Evolutionary conservation across 202 grass and related monocot species (phyloP), one percentile per base, ranked within the genome.

Genomic region (Zizania palustris): DNA sequence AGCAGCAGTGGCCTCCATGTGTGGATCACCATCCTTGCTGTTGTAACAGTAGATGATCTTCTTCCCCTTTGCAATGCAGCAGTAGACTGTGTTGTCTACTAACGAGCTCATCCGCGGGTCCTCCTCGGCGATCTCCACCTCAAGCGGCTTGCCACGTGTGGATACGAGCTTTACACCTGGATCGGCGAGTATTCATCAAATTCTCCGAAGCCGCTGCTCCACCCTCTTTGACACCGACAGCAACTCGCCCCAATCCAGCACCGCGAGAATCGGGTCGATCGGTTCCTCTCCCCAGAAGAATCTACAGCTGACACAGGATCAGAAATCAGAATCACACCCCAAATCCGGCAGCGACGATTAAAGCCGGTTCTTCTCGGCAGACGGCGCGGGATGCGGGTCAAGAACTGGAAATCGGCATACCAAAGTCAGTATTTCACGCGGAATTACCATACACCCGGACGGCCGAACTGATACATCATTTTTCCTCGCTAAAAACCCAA

Each of bases 181-280:
- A 86, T 50, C 91, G 85, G 72, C 88, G 91, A 41, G 91, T 60
- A 93, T 93, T 97, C 87, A 97, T 97, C 76, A 86, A 88, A 69
- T 18, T 9, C 45, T 16, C 69, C 55, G 45, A 63, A 87, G 69
- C 73, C 59, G 28, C 51, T 12, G 7, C 21, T 16, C 8, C 63
- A 4, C 37, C 76, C 45, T 46, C 76, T 38, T 46, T 11, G 1
- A 45, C 28, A 39, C 43, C 41, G 60, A 28, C 59, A 70, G 3
- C 21, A 77, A 21, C 11, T 10, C 4, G 45, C 67, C 55, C 67
- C 65, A 58, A 70, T 58, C 65, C 72, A 48, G 1, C 9, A 2
- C 9, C 44, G 4, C 37, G n/a, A 15, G 70, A 57, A 73, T 20
- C 19, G 1, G 16, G 3, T 43, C 28, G 28, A 2, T 28, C 28